Conservation (phyloP, 495 filamentous ascomycete species). For the Aspergillus affinis region DNA sequence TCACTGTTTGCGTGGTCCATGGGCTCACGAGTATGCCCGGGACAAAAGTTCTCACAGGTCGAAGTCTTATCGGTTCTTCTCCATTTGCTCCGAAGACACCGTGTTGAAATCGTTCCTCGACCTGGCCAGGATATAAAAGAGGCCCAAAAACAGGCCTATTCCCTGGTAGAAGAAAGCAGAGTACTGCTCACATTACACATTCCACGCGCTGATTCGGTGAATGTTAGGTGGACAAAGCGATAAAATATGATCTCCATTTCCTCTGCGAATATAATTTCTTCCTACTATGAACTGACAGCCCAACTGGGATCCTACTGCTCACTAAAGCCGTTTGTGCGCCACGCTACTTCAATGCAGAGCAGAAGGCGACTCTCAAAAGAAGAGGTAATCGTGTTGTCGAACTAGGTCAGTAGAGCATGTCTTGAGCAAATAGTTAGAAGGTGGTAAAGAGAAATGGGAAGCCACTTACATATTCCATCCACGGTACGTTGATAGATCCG, state of each 20-base stretch:
- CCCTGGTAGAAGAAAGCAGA: neutral
- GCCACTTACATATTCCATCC: conserved; percentile 6
- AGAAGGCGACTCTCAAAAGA: neutral
- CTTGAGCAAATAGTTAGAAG: neutral
- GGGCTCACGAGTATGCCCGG: conserved; percentile 12
- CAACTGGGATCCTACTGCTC: too few species aligned
- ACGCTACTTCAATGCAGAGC: too few species aligned
- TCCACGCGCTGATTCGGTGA: conserved; percentile 1
- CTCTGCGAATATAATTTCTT: too few species aligned
- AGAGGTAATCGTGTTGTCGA: conserved; percentile 5
- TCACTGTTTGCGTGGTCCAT: conserved; percentile 8
- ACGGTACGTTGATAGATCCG: neutral
- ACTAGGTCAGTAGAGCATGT: conserved; percentile 5
- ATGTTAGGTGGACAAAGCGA: conserved; percentile 1
- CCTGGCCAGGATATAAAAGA: neutral
- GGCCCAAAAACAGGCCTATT: neutral
- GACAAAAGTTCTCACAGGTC: conserved; percentile 12
- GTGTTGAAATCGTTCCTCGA: conserved; percentile 5
- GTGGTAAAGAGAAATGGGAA: neutral
- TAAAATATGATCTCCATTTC: neutral
- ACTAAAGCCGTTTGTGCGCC: too few species aligned
- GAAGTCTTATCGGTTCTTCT: conserved; percentile 12
- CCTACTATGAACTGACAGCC: too few species aligned
- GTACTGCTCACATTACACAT: conserved; percentile 12
- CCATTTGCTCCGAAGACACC: conserved; percentile 4